These are phyloP conservation scores for Yamadazyma diospyri DNA, from an alignment of 1,139 yeast species.

Conservation along the genomic window DNA sequence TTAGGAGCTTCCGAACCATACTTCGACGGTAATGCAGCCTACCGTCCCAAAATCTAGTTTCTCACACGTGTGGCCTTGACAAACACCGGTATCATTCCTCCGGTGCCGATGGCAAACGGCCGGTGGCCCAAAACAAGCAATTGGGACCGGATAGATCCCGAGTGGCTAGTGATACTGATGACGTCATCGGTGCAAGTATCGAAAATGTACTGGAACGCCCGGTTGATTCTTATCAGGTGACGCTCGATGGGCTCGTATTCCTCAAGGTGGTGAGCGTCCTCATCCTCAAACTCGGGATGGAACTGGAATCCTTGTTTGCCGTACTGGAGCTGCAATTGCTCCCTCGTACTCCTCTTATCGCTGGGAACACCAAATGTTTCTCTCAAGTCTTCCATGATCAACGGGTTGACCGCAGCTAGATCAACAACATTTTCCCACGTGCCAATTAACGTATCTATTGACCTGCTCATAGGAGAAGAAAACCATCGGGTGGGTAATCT, in stretches of 20 bases:
- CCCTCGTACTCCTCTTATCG: conserved; percentile 42
- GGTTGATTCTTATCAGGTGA: conserved; percentile 36
- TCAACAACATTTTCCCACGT: conserved; percentile 33
- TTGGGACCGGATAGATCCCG: conserved; percentile 58
- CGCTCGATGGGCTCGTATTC: conserved; percentile 41
- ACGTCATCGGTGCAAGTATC: conserved; percentile 26
- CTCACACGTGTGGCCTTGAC: conserved; percentile 30
- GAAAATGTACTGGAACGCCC: conserved; percentile 35
- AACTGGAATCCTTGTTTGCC: conserved; percentile 27
- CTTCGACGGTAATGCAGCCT: not conserved
- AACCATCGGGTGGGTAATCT: conserved; percentile 30
- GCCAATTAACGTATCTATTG: conserved; percentile 33
- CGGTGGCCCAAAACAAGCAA: conserved; percentile 54
- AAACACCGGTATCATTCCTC: conserved; percentile 65
- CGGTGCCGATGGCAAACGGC: conserved; percentile 55
- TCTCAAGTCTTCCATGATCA: conserved; percentile 38
- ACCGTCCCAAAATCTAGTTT: not conserved
- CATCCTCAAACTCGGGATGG: conserved; percentile 38
- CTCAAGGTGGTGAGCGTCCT: conserved; percentile 34
- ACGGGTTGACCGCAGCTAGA: conserved; percentile 23
- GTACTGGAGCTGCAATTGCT: conserved; percentile 31
- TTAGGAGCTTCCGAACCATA: no score
- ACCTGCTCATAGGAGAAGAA: conserved; percentile 36
- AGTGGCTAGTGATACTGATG: conserved; percentile 57
- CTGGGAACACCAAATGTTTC: conserved; percentile 45